These are phyloP conservation scores for Neurospora terricola DNA, from an alignment of 495 filamentous ascomycete species.

Conservation along the genomic window DNA sequence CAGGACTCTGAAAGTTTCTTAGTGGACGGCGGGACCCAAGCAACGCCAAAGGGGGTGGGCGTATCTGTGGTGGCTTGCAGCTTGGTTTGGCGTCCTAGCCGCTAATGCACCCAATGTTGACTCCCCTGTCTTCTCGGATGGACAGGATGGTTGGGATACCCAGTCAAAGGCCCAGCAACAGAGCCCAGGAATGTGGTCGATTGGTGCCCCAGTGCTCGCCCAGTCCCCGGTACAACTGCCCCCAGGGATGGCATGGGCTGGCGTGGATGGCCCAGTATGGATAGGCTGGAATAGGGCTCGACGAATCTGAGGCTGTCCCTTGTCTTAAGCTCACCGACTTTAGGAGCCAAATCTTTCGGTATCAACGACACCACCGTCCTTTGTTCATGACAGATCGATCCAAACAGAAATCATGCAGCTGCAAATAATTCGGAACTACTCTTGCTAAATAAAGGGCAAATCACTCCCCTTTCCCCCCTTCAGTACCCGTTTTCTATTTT, in stretches of 20 bases:
- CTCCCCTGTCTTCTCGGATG: constrained; percentile 15
- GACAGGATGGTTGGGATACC: constrained; percentile 1
- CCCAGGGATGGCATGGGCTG: not conserved
- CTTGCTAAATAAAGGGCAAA: not conserved
- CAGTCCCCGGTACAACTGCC: not conserved
- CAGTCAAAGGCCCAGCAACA: not conserved
- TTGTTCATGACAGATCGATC: constrained; percentile 4
- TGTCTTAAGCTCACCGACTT: constrained; percentile 29
- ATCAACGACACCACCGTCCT: constrained; percentile 6
- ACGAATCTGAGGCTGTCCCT: constrained; percentile 1
- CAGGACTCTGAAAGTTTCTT: not conserved
- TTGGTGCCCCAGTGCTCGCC: not conserved
- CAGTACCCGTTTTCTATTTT: not conserved
- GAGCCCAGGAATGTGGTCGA: not conserved
- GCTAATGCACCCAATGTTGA: constrained; percentile 13
- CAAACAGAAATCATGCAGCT: constrained; percentile 10
- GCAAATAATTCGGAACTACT: constrained; percentile 1
- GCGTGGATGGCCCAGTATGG: not conserved
- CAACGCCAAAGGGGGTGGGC: constrained; percentile 8
- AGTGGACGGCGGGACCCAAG: constrained; percentile 4
- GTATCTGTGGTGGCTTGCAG: constrained; percentile 21
- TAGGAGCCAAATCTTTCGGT: constrained; percentile 15
- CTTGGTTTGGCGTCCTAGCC: constrained; percentile 10
- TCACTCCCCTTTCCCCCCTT: not conserved
- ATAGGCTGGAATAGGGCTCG: not conserved